Conservation (phyloP, 139 green algal genomes). For the Asterochloris erici region DNA sequence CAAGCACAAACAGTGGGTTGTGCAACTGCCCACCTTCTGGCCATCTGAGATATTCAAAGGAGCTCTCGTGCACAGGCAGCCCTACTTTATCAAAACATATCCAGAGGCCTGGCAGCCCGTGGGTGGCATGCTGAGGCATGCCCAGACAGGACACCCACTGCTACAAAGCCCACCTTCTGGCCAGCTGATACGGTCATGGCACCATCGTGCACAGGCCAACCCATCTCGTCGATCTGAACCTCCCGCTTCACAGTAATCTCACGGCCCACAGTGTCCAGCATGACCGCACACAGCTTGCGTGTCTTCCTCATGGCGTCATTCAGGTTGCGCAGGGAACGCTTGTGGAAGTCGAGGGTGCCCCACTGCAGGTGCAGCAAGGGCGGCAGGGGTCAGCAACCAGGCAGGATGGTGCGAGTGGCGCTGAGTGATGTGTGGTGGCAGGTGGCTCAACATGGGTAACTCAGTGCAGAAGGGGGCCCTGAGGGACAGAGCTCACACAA, state of each 20-base stretch:
- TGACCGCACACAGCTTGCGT: conserved; percentile 70
- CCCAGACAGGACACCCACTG: neutral
- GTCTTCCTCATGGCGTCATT: conserved; percentile 68
- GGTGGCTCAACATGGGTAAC: too few relatives aligned
- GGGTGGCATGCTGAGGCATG: too few relatives aligned
- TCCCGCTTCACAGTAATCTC: conserved; percentile 74
- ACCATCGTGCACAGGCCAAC: conserved; percentile 72
- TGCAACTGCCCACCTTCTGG: too few relatives aligned
- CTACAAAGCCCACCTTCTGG: conserved; percentile 5
- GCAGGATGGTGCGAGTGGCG: too few relatives aligned
- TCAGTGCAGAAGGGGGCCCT: conserved; percentile 55
- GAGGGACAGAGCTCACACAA: conserved; percentile 56
- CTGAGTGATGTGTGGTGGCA: neutral
- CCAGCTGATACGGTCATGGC: conserved; percentile 49
- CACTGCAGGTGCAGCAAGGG: conserved; percentile 35
- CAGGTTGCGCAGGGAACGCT: conserved; percentile 65
- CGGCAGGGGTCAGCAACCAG: neutral
- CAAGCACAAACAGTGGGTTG: too few relatives aligned
- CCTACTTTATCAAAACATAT: neutral
- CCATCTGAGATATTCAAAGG: neutral
- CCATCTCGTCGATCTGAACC: conserved; percentile 54
- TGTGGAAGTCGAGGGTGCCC: conserved; percentile 71
- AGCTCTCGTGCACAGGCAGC: too few relatives aligned
- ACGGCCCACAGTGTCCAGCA: conserved; percentile 81
- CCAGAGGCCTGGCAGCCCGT: neutral